These are phyloP conservation scores for Entamoeba histolytica DNA, from an alignment of 208 protist genomes.

Conservation along the genomic window DNA sequence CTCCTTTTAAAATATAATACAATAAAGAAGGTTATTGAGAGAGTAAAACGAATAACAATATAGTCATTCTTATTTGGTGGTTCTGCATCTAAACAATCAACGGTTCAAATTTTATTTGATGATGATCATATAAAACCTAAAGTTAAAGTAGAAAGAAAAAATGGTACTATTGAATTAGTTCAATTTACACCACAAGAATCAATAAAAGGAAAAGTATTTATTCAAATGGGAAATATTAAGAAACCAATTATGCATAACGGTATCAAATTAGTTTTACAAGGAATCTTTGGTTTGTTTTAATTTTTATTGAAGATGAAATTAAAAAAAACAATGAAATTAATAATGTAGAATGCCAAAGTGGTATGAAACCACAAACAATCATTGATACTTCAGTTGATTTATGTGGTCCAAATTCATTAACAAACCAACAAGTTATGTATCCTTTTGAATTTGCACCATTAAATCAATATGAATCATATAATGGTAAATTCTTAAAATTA, in stretches of 20 bases:
- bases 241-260: background rate
- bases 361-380: background rate
- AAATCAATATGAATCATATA: background rate
- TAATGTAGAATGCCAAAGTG: background rate
- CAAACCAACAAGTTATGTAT: background rate
- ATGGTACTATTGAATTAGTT: background rate
- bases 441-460: background rate
- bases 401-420: background rate
- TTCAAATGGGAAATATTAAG: background rate
- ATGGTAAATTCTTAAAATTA: background rate
- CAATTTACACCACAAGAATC: background rate
- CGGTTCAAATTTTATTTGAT: background rate
- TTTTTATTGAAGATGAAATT: no score
- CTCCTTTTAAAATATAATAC: no score
- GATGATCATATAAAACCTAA: background rate
- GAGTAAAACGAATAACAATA: background rate
- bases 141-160: background rate
- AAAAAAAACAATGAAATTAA: no score
- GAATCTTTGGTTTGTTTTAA: background rate
- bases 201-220: background rate
- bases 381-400: background rate
- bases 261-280: background rate
- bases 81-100: background rate
- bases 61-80: background rate
- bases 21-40: background rate